These are phyloP conservation scores for Citrus glauca DNA, from an alignment of 345 rosid species.

Conservation along the genomic window DNA sequence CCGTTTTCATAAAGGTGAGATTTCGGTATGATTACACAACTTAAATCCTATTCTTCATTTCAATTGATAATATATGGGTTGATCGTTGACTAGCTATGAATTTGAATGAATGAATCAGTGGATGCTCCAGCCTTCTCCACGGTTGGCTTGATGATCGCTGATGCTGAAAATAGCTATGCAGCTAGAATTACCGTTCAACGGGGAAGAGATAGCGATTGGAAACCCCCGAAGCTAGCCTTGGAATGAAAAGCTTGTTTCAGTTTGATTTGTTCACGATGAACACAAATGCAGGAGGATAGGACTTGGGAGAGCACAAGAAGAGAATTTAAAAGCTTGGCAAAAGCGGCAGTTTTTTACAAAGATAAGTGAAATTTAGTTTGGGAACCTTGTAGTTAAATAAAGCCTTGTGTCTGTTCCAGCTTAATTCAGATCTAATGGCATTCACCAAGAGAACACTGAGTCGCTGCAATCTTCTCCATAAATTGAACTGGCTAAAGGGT, in stretches of 20 bases:
- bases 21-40: neutral
- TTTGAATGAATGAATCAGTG: constrained; percentile 26
- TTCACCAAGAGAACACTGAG: too few relatives aligned
- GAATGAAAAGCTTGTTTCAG: constrained; percentile 32
- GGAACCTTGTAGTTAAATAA: too few relatives aligned
- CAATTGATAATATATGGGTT: neutral
- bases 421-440: neutral
- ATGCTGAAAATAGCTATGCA: constrained; percentile 42
- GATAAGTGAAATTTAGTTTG: neutral
- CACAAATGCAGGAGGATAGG: constrained; percentile 29
- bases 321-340: constrained; percentile 20
- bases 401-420: neutral
- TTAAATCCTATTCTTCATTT: neutral
- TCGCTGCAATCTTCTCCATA: neutral
- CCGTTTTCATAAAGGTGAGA: constrained; percentile 66
- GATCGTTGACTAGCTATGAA: neutral
- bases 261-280: constrained; percentile 32
- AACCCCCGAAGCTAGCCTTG: constrained; percentile 21
- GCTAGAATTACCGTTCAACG: constrained; percentile 28
- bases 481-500: neutral
- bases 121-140: constrained; percentile 29
- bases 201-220: constrained; percentile 47
- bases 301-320: constrained; percentile 25
- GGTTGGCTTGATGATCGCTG: constrained; percentile 34
- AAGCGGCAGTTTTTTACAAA: constrained; percentile 31